Conservation (phyloP, 352 stramenopile species). For the Aphanomyces invadans region DNA sequence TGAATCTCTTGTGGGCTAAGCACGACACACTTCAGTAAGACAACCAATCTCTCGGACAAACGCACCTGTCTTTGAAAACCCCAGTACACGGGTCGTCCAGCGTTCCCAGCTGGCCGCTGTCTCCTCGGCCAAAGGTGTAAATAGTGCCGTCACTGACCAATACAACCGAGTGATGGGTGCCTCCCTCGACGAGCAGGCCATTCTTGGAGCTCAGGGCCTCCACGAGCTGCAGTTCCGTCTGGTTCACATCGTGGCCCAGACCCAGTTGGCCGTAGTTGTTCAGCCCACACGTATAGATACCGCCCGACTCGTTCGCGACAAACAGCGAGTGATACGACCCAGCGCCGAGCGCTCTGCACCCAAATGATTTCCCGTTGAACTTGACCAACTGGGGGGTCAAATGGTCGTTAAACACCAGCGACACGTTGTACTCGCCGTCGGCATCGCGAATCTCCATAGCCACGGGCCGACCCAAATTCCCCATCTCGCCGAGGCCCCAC, state of each 20-base stretch:
- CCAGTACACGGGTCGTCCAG: slow-evolving; percentile 63
- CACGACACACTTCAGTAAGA: neutral
- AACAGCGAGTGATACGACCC: slow-evolving; percentile 86
- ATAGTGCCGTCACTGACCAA: slow-evolving; percentile 83
- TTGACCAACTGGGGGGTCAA: slow-evolving; percentile 65
- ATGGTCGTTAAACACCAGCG: slow-evolving; percentile 73
- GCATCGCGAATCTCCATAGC: slow-evolving; percentile 56
- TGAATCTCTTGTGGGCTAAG: slow-evolving; percentile 50
- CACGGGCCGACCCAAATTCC: slow-evolving; percentile 69
- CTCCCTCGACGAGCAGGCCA: slow-evolving; percentile 72
- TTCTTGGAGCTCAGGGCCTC: slow-evolving; percentile 59
- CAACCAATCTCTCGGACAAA: neutral
- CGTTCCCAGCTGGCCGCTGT: slow-evolving; percentile 91
- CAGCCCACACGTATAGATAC: slow-evolving; percentile 88
- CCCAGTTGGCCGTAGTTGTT: slow-evolving; percentile 98
- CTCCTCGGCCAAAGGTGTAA: slow-evolving; percentile 88
- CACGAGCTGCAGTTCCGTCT: slow-evolving; percentile 58
- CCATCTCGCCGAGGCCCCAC: slow-evolving; percentile 88
- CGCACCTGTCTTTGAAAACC: slow-evolving; percentile 62
- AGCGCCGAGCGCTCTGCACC: slow-evolving; percentile 80
- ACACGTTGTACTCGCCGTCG: slow-evolving; percentile 58
- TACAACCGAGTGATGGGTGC: slow-evolving; percentile 89
- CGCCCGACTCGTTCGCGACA: slow-evolving; percentile 45
- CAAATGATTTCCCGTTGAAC: slow-evolving; percentile 36
- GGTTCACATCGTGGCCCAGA: slow-evolving; percentile 80